Percentiles rank a stretch among this genome's conserved stretches.
phyloP scores from a whole-genome alignment of 768 basidiomycete genomes.

The Collybiopsis luxurians region DNA sequence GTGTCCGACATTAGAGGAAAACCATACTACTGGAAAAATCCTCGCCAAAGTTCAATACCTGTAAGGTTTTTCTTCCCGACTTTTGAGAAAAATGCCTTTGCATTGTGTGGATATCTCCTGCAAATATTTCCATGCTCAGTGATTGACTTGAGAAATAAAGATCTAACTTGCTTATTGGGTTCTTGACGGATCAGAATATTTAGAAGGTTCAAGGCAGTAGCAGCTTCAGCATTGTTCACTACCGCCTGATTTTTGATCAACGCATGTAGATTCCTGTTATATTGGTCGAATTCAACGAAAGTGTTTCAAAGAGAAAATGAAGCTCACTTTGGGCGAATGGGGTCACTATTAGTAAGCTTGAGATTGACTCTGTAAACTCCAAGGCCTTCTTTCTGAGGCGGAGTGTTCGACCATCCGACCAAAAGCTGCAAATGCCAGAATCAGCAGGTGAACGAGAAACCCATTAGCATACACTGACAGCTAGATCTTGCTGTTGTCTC shows the following conservation, averaged over 20 bases:
- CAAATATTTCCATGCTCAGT: not conserved
- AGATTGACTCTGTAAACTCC: conserved; percentile 30
- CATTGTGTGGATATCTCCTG: conserved; percentile 45
- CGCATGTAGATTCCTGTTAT: conserved; percentile 19
- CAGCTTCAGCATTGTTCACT: not conserved
- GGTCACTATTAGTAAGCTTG: conserved; percentile 34
- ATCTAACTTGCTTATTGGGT: conserved; percentile 37
- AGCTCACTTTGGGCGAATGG: conserved; percentile 34
- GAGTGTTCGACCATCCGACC: not conserved
- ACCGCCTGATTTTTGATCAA: not conserved
- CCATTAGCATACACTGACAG: conserved; percentile 21
- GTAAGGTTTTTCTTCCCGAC: conserved; percentile 20
- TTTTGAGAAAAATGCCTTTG: conserved; percentile 41
- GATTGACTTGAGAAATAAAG: not conserved
- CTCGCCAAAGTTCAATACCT: conserved; percentile 44
- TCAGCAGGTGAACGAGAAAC: not conserved
- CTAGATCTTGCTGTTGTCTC: conserved; percentile 20
- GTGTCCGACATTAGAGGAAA: not conserved
- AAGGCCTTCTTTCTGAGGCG: conserved; percentile 13
- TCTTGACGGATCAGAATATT: conserved; percentile 49
- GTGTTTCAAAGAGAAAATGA: no score
- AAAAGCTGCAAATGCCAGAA: not conserved
- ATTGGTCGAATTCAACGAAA: no score
- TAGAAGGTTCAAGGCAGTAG: conserved; percentile 40
- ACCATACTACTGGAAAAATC: conserved; percentile 43